These are phyloP conservation scores for Umbelopsis sp. DNA, from an alignment of 371 early-diverging fungal genomes.

Conservation along the genomic window DNA sequence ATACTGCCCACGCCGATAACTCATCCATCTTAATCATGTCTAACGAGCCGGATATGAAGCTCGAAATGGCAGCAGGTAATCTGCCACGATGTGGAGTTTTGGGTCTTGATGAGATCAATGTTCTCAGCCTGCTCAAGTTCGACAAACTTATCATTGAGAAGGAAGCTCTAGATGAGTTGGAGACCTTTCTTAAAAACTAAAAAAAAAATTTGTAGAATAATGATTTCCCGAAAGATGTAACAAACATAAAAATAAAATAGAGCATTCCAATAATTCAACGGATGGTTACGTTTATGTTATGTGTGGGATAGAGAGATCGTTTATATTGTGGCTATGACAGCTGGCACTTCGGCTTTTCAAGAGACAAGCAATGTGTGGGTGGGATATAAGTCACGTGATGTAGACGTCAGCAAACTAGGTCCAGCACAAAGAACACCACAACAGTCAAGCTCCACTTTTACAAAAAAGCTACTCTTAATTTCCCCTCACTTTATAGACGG, in stretches of 20 bases:
- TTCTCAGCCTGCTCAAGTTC: slow-evolving; percentile 76
- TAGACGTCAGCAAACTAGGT: slow-evolving; percentile 11
- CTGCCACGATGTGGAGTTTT: slow-evolving; percentile 68
- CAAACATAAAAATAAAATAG: neutral
- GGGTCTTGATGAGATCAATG: slow-evolving; percentile 75
- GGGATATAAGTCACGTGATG: neutral
- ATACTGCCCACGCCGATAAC: slow-evolving; percentile 44
- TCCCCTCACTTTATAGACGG: neutral
- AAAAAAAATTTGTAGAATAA: slow-evolving; percentile 24
- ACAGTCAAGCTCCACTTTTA: neutral
- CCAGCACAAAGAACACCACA: slow-evolving; percentile 3
- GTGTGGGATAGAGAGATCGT: too few relatives aligned
- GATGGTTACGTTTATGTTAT: neutral
- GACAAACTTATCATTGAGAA: slow-evolving; percentile 82
- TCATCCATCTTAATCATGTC: slow-evolving; percentile 56
- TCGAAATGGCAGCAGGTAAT: slow-evolving; percentile 72
- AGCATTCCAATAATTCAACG: neutral
- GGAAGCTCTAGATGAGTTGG: slow-evolving; percentile 69
- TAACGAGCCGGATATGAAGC: slow-evolving; percentile 48
- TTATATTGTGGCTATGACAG: too few relatives aligned
- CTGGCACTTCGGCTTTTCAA: too few relatives aligned
- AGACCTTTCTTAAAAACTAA: slow-evolving; percentile 47
- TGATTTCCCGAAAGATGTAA: neutral
- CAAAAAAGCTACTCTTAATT: slow-evolving; percentile 2
- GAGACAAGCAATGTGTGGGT: too few relatives aligned